phyloP scores from a whole-genome alignment of 768 basidiomycete genomes.

The Lactifluus piperatus region DNA sequence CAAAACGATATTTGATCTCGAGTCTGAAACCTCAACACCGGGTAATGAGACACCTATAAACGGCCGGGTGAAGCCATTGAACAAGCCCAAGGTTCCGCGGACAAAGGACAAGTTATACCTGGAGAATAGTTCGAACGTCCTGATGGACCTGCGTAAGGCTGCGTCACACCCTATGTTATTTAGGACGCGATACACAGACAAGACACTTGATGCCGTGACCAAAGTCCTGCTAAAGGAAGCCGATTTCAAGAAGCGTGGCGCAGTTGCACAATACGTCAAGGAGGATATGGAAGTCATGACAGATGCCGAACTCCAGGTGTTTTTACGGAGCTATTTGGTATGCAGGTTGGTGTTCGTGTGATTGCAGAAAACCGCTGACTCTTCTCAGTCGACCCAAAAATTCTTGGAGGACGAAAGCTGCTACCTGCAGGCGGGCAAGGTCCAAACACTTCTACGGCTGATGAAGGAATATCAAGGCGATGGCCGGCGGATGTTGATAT shows the following conservation, averaged over 20 bases:
- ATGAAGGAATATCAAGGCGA: constrained; percentile 58
- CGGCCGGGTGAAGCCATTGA: constrained; percentile 30
- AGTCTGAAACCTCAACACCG: constrained; percentile 23
- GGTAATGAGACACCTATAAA: constrained; percentile 27
- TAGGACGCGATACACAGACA: constrained; percentile 74
- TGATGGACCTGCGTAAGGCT: constrained; percentile 97
- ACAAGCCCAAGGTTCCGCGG: constrained; percentile 37
- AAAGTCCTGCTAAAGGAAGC: constrained; percentile 83
- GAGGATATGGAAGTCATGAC: constrained; percentile 99
- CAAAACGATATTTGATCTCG: constrained; percentile 60
- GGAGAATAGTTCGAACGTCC: constrained; percentile 84
- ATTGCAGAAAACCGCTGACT: background rate
- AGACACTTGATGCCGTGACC: constrained; percentile 62
- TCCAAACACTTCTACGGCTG: constrained; percentile 62
- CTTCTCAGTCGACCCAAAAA: constrained; percentile 55
- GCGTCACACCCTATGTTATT: constrained; percentile 96
- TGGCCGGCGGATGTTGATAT: constrained; percentile 80
- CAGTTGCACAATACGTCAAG: constrained; percentile 76
- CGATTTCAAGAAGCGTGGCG: constrained; percentile 79
- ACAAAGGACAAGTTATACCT: constrained; percentile 58
- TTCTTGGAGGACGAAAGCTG: constrained; percentile 65
- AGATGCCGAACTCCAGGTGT: constrained; percentile 87
- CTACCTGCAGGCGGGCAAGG: constrained; percentile 85
- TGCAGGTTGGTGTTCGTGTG: constrained; percentile 17
- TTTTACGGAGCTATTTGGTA: constrained; percentile 83